A percentile compares a stretch with the other conserved stretches of the same genome.
phyloP scores from a whole-genome alignment of 2,329 filamentous ascomycete genomes.

The Cladosporium sp. region DNA sequence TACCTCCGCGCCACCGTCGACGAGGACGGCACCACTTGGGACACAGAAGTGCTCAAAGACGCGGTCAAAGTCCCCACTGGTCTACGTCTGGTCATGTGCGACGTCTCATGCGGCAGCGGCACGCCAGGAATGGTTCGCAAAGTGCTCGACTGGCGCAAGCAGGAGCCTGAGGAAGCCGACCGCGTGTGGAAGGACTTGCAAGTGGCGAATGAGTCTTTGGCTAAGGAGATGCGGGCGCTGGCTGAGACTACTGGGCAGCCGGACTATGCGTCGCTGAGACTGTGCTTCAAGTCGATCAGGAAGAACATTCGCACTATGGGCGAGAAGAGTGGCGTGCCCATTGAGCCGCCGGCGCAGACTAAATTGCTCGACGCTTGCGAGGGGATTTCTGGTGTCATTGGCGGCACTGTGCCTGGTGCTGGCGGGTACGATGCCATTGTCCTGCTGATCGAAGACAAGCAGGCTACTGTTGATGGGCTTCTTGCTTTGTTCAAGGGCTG shows the following conservation, averaged over 20 bases:
- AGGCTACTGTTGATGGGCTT: conserved; percentile 58
- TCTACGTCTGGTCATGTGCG: conserved; percentile 82
- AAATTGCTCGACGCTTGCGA: conserved; percentile 73
- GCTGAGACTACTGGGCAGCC: conserved; percentile 47
- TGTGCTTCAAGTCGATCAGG: conserved; percentile 49
- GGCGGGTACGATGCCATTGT: conserved; percentile 90
- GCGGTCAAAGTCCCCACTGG: conserved; percentile 67
- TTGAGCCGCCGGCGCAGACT: conserved; percentile 85
- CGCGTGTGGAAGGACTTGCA: conserved; percentile 74
- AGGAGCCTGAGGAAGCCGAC: conserved; percentile 60
- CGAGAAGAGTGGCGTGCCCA: conserved; percentile 67
- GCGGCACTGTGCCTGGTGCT: conserved; percentile 88
- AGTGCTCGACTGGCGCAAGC: conserved; percentile 75
- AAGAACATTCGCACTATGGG: conserved; percentile 73
- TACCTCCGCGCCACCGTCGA: conserved; percentile 65
- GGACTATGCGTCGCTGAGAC: conserved; percentile 50
- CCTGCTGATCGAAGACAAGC: conserved; percentile 71
- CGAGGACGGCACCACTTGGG: conserved; percentile 62
- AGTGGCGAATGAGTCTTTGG: conserved; percentile 66
- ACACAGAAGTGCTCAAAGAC: conserved; percentile 69
- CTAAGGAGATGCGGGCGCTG: conserved; percentile 55
- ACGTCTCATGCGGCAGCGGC: conserved; percentile 89
- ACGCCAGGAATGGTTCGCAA: conserved; percentile 95
- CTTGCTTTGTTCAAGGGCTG: conserved; percentile 62
- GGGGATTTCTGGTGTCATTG: conserved; percentile 72